Conservation (phyloP, 768 basidiomycete genomes). For the Leccinum barrowsii region DNA sequence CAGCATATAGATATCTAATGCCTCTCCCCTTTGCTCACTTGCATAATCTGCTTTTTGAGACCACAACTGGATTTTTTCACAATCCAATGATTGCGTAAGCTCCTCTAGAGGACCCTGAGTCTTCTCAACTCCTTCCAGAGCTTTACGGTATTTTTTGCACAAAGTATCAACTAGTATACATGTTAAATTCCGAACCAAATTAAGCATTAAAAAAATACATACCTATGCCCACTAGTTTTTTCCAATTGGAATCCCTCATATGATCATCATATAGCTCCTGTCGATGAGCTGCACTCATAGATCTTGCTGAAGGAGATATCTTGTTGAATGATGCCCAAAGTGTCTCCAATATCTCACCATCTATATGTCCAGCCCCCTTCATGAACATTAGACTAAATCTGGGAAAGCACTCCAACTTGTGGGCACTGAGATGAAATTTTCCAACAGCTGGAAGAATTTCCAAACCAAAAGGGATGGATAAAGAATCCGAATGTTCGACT, state of each 20-base stretch:
- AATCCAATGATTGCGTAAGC: not conserved
- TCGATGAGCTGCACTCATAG: slow-evolving; percentile 21
- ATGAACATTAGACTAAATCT: slow-evolving; percentile 20
- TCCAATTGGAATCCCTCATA: slow-evolving; percentile 3
- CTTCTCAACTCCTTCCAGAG: not conserved
- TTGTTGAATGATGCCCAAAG: slow-evolving; percentile 32
- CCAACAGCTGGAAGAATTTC: slow-evolving; percentile 20
- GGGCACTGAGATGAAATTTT: slow-evolving; percentile 31
- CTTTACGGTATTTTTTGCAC: not conserved
- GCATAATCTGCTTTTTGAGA: not conserved
- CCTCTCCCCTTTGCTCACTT: not conserved
- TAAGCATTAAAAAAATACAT: not conserved
- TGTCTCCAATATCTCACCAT: slow-evolving; percentile 35
- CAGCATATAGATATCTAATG: not conserved
- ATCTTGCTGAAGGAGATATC: slow-evolving; percentile 18
- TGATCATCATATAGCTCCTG: slow-evolving; percentile 20
- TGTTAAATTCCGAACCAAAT: not conserved
- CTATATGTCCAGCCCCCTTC: slow-evolving; percentile 24
- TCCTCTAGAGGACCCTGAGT: not conserved
- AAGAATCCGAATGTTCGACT: not conserved
- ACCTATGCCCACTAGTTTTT: not conserved
- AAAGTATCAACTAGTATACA: not conserved
- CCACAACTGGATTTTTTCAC: not conserved
- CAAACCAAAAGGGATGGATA: not conserved
- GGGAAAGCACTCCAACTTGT: slow-evolving; percentile 22